Conservation (phyloP, 2,329 filamentous ascomycete genomes). For the Diaporthe aspalathi region DNA sequence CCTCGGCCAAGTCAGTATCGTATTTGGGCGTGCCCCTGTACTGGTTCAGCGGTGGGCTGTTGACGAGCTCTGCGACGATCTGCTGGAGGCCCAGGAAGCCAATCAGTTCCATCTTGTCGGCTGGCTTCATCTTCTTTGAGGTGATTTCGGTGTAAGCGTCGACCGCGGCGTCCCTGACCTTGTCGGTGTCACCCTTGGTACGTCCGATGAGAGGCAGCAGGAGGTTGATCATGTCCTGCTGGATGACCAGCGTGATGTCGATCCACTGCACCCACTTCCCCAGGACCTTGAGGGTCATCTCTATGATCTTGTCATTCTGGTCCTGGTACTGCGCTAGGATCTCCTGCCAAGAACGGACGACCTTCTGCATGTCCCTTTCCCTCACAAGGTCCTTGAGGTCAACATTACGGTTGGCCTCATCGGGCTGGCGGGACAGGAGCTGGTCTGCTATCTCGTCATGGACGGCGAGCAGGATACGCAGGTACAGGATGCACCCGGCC, state of each 20-base stretch:
- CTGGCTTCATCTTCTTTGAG: constrained; percentile 95
- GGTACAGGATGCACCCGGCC: constrained; percentile 83
- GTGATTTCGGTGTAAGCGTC: constrained; percentile 97
- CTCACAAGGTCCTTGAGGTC: constrained; percentile 92
- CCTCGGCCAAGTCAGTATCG: constrained; percentile 94
- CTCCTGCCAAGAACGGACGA: constrained; percentile 91
- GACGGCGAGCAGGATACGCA: constrained; percentile 87
- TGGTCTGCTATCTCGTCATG: constrained; percentile 98
- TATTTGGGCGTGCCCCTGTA: constrained; percentile 85
- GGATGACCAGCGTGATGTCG: constrained; percentile 93
- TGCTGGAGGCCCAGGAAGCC: constrained; percentile 87
- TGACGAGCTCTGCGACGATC: constrained; percentile 87
- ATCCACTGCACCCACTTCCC: constrained; percentile 99
- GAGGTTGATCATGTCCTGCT: constrained; percentile 85
- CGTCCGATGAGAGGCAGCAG: constrained; percentile 90
- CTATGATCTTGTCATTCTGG: constrained; percentile 78
- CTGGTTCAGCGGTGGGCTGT: constrained; percentile 83
- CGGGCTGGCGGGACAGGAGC: constrained; percentile 80
- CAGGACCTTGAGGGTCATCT: constrained; percentile 90
- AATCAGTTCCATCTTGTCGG: constrained; percentile 95
- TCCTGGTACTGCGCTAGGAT: constrained; percentile 82
- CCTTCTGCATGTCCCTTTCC: constrained; percentile 86
- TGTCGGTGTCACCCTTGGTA: constrained; percentile 74
- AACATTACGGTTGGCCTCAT: constrained; percentile 86
- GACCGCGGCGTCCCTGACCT: constrained; percentile 89